A percentile compares a stretch with the other conserved stretches of the same genome.
These are phyloP conservation scores for Gymnopilus junonius DNA, from an alignment of 768 basidiomycete genomes.

Conservation along the genomic window DNA sequence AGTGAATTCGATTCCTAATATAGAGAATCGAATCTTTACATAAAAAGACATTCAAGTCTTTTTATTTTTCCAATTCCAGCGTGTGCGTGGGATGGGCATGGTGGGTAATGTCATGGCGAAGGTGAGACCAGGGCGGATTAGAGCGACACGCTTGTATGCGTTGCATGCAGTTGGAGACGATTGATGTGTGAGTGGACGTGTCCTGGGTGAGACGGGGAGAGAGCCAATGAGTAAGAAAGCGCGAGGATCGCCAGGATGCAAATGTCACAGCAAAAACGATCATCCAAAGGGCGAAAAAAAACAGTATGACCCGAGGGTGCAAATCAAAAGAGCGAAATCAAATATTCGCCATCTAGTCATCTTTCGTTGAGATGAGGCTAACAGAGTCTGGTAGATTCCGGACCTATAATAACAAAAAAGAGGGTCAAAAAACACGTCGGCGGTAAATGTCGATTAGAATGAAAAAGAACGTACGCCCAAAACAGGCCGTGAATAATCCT, in stretches of 20 bases:
- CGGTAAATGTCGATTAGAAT: not conserved
- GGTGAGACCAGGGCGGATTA: not conserved
- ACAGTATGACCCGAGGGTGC: not conserved
- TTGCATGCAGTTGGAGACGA: not conserved
- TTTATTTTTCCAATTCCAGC: not conserved
- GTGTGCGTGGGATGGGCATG: not conserved
- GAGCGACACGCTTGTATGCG: not conserved
- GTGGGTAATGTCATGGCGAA: not conserved
- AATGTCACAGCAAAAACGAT: not conserved
- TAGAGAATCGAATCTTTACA: not conserved
- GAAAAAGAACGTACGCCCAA: constrained; percentile 48
- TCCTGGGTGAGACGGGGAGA: not conserved
- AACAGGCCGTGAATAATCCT: constrained; percentile 60
- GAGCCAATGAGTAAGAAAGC: not conserved
- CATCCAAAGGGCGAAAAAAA: not conserved
- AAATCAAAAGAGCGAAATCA: not conserved
- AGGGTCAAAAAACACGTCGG: not conserved
- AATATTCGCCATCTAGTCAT: not conserved
- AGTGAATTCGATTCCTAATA: not conserved
- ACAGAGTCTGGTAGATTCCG: constrained; percentile 56
- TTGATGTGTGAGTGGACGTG: not conserved
- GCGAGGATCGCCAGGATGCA: not conserved
- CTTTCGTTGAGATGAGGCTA: constrained; percentile 25
- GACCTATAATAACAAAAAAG: constrained; percentile 41
- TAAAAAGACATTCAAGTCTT: not conserved